Evolutionary conservation across 2,329 filamentous ascomycete species (phyloP), one percentile per base, ranked within the genome.

Genomic region (Trichophyton verrucosum): DNA sequence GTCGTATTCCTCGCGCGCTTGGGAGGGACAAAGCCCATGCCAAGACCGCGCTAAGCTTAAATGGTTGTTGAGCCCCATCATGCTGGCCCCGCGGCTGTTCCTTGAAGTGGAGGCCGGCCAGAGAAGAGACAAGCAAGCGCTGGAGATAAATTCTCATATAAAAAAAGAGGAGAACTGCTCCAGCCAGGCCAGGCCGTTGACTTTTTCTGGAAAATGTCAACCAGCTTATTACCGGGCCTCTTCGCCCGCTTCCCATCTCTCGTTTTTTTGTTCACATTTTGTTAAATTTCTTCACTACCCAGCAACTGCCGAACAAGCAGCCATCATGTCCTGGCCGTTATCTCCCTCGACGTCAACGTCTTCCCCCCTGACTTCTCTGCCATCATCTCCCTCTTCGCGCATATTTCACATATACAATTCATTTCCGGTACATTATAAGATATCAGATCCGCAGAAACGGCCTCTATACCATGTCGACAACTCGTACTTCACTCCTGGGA

Each of bases 401-500:
- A 55, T 55, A n/a, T 55, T 55, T 17, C 49, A 55, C 49, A 55
- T 55, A n/a, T 55, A 55, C 49, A 55, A 55, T n/a, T 55, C 49
- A 15, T 55, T 55, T 3, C 49, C 49, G 27, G 33, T 55, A 8
- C 49, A 55, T n/a, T 55, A 55, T 8, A 36, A 27, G 49, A 55
- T 55, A 33, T 55, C 49, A 20, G 49, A 55, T 15, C 27, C 49
- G 2, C 49, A 55, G 27, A 64, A 64, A 27, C 51, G 46, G 17
- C 63, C 60, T 2, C 42, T 65, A 7, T 66, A 63, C 60, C 64
- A 64, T 55, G 68, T 73, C 15, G 64, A 68, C 22, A 71, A 67
- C 47, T 72, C 70, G 2, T 17, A 60, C 9, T 62, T 69, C 30
- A 68, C 63, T 17, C 68, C 70, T 2, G 67, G 66, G 15, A 73